Evolutionary conservation across 352 stramenopile species (phyloP).

Genomic region (Pythium guiyangense): DNA sequence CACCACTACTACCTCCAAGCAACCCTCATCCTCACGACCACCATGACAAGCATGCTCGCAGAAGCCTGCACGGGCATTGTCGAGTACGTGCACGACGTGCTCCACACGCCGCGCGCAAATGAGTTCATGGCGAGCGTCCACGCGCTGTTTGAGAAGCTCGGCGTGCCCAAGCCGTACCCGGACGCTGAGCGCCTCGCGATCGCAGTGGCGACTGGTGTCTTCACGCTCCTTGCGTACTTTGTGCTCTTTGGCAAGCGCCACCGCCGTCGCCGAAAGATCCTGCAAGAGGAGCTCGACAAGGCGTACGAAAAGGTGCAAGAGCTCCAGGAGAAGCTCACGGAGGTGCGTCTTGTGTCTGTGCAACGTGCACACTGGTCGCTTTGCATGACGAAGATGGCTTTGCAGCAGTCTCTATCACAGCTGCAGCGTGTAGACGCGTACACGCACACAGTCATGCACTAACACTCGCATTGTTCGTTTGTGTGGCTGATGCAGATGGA

Average conservation of each 20-base stretch:
- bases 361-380: too few species aligned
- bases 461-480: background rate
- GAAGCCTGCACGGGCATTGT: conserved; percentile 53
- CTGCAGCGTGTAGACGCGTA: background rate
- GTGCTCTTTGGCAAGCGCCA: conserved; percentile 87
- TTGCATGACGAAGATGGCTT: too few species aligned
- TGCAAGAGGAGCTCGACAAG: conserved; percentile 73
- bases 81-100: conserved; percentile 68
- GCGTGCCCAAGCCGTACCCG: conserved; percentile 80
- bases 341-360: conserved; percentile 18
- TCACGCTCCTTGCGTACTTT: conserved; percentile 84
- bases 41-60: conserved; percentile 30
- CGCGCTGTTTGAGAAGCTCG: conserved; percentile 53
- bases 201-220: conserved; percentile 69
- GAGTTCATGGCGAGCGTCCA: conserved; percentile 73
- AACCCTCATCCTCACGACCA: background rate
- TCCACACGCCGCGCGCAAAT: conserved; percentile 70
- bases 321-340: conserved; percentile 77
- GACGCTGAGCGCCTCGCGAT: conserved; percentile 83
- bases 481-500: conserved; percentile 54
- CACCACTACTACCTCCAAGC: too few species aligned
- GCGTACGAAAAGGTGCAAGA: conserved; percentile 80
- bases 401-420: background rate
- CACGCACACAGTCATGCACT: background rate
- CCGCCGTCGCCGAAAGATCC: conserved; percentile 50